These are phyloP conservation scores for Pisolithus sp. DNA, from an alignment of 768 basidiomycete species.

Conservation along the genomic window DNA sequence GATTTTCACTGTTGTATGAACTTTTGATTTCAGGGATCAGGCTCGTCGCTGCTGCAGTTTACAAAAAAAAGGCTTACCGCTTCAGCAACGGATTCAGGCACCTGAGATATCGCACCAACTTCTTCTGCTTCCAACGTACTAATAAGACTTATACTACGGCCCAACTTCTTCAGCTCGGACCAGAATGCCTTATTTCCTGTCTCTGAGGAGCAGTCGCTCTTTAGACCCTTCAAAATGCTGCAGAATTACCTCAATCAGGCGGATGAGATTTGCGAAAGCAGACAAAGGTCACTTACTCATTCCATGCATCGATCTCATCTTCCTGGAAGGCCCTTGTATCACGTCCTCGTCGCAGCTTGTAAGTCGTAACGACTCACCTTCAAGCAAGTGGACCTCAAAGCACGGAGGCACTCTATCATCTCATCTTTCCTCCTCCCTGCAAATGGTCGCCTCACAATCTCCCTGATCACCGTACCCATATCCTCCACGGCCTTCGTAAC, in stretches of 20 bases:
- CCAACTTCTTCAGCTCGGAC: constrained; percentile 45
- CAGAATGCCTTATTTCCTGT: constrained; percentile 68
- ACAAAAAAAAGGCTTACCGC: constrained; percentile 36
- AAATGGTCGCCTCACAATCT: constrained; percentile 69
- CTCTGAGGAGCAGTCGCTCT: constrained; percentile 43
- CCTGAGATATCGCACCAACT: constrained; percentile 48
- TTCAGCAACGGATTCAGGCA: constrained; percentile 49
- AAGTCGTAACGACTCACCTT: constrained; percentile 37
- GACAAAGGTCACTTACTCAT: constrained; percentile 40
- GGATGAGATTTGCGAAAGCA: background rate
- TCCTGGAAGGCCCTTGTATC: constrained; percentile 38
- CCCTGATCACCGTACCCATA: constrained; percentile 60
- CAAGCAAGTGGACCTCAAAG: constrained; percentile 59
- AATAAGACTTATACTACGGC: constrained; percentile 56
- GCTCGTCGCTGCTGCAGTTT: background rate
- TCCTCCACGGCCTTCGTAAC: constrained; percentile 85
- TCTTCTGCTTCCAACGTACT: constrained; percentile 53
- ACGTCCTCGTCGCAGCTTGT: background rate
- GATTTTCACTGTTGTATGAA: constrained; percentile 17
- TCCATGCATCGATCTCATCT: constrained; percentile 82
- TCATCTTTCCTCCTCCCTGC: constrained; percentile 58
- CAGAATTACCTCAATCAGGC: background rate
- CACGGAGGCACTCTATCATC: constrained; percentile 67
- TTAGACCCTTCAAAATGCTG: constrained; percentile 61
- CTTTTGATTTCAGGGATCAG: constrained; percentile 7